A percentile compares a stretch with the other conserved stretches of the same genome.
These are phyloP conservation scores for Lyophyllum semitale DNA, from an alignment of 768 basidiomycete species.

Conservation along the genomic window DNA sequence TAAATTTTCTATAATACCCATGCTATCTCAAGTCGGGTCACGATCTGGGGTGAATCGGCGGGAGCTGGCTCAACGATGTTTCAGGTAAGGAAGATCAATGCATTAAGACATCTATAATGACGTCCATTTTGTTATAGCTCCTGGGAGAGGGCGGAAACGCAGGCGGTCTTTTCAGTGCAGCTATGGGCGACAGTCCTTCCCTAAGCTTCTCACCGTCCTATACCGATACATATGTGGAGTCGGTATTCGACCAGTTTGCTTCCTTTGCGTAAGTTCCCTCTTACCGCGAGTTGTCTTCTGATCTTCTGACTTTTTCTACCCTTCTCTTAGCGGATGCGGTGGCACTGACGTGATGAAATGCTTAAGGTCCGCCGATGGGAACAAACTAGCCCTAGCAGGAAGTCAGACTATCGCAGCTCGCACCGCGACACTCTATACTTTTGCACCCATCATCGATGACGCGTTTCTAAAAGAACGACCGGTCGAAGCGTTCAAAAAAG, in stretches of 20 bases:
- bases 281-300: background rate
- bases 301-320: background rate
- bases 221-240: constrained; percentile 33
- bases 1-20: background rate
- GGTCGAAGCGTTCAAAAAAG: constrained; percentile 39
- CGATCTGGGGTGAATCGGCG: constrained; percentile 45
- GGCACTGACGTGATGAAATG: constrained; percentile 29
- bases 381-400: constrained; percentile 33
- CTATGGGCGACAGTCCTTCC: constrained; percentile 47
- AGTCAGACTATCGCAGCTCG: constrained; percentile 29
- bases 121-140: constrained; percentile 27
- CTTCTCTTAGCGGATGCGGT: constrained; percentile 23
- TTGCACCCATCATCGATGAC: constrained; percentile 39
- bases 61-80: constrained; percentile 45
- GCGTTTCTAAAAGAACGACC: constrained; percentile 34
- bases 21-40: constrained; percentile 30
- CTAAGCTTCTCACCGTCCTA: constrained; percentile 36
- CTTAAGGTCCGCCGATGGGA: constrained; percentile 29
- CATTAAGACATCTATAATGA: background rate
- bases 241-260: constrained; percentile 35
- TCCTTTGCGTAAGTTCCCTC: constrained; percentile 32
- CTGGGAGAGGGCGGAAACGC: constrained; percentile 39
- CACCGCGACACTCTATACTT: constrained; percentile 35
- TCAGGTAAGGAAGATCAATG: constrained; percentile 28
- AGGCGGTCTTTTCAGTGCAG: constrained; percentile 38